Percentiles rank a stretch among this genome's conserved stretches.
Evolutionary conservation across 1,284 basidiomycete genomes (phyloP).

Genomic region (Cutaneotrichosporon cyanovorans): DNA sequence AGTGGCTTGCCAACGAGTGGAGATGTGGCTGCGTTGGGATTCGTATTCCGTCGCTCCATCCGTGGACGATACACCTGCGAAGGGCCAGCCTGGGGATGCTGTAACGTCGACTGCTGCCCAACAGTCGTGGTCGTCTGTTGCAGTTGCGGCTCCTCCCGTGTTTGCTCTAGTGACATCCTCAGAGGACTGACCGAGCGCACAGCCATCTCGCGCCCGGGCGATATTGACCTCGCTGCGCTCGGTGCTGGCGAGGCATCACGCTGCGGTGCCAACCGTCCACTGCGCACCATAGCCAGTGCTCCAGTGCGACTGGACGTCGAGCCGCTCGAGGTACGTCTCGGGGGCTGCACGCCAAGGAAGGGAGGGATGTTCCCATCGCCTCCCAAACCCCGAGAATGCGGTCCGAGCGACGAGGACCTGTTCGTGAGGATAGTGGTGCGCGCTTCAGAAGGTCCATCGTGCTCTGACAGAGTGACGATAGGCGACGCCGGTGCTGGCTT

Average conservation of each 20-base stretch:
- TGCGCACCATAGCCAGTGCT: constrained; percentile 35
- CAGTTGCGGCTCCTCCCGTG: no score
- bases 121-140: background rate
- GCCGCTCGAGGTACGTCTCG: constrained; percentile 13
- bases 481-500: no score
- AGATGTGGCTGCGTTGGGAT: constrained; percentile 19
- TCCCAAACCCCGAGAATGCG: background rate
- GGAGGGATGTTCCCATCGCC: constrained; percentile 3
- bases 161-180: no score
- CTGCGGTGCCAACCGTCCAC: constrained; percentile 23
- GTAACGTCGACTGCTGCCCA: background rate
- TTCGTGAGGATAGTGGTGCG: no score
- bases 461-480: no score
- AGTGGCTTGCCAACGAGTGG: constrained; percentile 1
- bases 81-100: background rate
- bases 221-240: background rate
- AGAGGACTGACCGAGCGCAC: no score
- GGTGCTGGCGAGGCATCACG: constrained; percentile 5
- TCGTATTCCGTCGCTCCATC: constrained; percentile 30
- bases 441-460: no score
- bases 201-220: background rate
- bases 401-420: no score
- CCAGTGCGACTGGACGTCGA: constrained; percentile 36
- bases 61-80: constrained; percentile 14
- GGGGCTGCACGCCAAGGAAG: constrained; percentile 7